Conservation (phyloP, 371 early-diverging fungal species). For the Vairimorpha necatrix region DNA sequence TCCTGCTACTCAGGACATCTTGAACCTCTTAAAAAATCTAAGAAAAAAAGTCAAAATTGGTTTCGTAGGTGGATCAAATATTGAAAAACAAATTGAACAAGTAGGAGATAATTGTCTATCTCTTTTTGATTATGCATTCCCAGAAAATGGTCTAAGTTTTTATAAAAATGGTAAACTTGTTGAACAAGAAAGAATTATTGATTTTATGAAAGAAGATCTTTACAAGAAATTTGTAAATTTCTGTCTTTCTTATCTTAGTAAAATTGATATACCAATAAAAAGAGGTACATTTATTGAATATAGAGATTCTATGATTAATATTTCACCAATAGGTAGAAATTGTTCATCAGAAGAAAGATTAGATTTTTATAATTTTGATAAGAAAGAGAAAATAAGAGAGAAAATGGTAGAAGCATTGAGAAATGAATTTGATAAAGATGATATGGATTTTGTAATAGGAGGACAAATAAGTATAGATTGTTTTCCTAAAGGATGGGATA, state of each 20-base stretch:
- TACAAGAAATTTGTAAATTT: conserved; percentile 86
- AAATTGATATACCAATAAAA: conserved; percentile 72
- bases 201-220: conserved; percentile 84
- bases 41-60: conserved; percentile 83
- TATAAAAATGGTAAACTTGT: conserved; percentile 71
- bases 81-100: conserved; percentile 93
- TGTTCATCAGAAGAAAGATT: conserved; percentile 82
- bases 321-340: conserved; percentile 94
- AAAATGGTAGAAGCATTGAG: conserved; percentile 78
- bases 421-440: conserved; percentile 76
- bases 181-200: conserved; percentile 75
- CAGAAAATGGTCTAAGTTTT: conserved; percentile 95
- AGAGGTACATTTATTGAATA: conserved; percentile 97
- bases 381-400: conserved; percentile 67
- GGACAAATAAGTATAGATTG: conserved; percentile 99
- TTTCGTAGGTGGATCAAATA: conserved; percentile 96
- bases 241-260: conserved; percentile 81
- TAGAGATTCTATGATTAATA: conserved; percentile 97
- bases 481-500: conserved; percentile 92
- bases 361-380: conserved; percentile 84
- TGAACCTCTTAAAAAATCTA: conserved; percentile 71
- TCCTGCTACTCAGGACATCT: conserved; percentile 71
- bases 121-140: conserved; percentile 90
- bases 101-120: conserved; percentile 77
- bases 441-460: conserved; percentile 88